Evolutionary conservation across 2,329 filamentous ascomycete species (phyloP), one percentile per base, ranked within the genome.

Genomic region (Exophiala viscosa): DNA sequence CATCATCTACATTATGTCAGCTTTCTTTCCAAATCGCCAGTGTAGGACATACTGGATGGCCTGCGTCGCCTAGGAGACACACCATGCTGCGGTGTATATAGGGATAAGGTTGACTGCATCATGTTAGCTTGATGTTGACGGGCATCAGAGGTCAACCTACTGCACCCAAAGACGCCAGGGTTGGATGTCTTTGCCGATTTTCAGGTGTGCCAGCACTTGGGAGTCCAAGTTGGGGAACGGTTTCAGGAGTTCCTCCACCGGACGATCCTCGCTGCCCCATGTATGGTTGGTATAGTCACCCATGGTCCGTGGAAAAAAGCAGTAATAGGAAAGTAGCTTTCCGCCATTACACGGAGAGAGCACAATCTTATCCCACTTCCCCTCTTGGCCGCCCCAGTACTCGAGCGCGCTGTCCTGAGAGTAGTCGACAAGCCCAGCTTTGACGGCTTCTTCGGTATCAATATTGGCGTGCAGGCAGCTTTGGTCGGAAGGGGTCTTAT

Each of bases 381-480:
- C 41, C 50, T 83, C 79, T 47, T 82, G 78, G 1, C 85, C 85
- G 20, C 85, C 85, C 84, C 84, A 87, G 71, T 86, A 87, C 66
- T 88, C 82, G 0, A 88, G 71, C 0, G 83, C 84, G 20, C 66
- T 72, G 68, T 87, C 66, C 32, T 75, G 63, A 0, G 81, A 82
- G 67, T 85, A 86, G 64, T 87, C 81, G 31, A 82, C 75, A 0
- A 87, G 75, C 2, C 84, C 84, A 1, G 80, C 70, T 52, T 73
- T 72, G 28, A 81, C 75, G 1, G 80, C 82, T n/a, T 84, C 76
- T 34, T 80, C 78, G 0, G 83, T 84, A 15, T 68, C 68, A 50
- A 87, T 81, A 63, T 86, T 87, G 55, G 80, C 76, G 65, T 86
- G 84, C 0, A 86, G 71, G 61, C 84, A 87, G 67, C 76, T 81